Base-by-base conservation (phyloP, 2,329 filamentous ascomycete genomes). In the Zopfia rhizophila region DNA sequence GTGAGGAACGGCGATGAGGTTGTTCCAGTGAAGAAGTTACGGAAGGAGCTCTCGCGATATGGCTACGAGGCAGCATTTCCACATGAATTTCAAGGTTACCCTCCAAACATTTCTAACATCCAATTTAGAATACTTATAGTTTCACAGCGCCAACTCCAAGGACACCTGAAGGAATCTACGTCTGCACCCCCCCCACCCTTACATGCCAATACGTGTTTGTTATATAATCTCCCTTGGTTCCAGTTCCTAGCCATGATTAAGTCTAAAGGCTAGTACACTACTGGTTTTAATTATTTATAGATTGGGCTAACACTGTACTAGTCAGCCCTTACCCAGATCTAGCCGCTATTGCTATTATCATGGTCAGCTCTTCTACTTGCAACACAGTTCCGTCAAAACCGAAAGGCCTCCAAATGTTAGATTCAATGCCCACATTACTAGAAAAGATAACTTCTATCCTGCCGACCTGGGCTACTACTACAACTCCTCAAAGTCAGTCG, bases 1-100 rank as follows among this genome's bases (percentile, higher is more conserved):
- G 31, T 60, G 19, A 37, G 16, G 18, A 41, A 53, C 35, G 38
- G 45, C 31, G 45, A 40, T 12, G 47, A 42, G 8, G 29, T 40
- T 11, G 29, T 61, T 13, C 41, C 52, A 24, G 30, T 48, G 8
- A 33, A 42, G 31, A 64, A 60, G 40, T 32, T 61, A 11, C 53
- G 43, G 45, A 62, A 63, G 29, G 58, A 55, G 32, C 48, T 49
- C 10, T 37, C 31, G 19, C 40, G 40, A 22, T 24, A 43, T 43
- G 17, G 39, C 29, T 43, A 43, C 18, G 29, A 43, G 3, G 30
- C 39, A 43, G 28, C 30, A 35, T 43, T 43, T 36, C 30, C 18
- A 30, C 30, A 24, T 25, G 14, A 18, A 25, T 35, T 23, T 35
- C 39, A 43, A 22, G 29, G 39, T 35, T n/a, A 41, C 27, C 19